Evolutionary conservation across 2,329 filamentous ascomycete genomes (phyloP).

Genomic region (Colletotrichum sp.): DNA sequence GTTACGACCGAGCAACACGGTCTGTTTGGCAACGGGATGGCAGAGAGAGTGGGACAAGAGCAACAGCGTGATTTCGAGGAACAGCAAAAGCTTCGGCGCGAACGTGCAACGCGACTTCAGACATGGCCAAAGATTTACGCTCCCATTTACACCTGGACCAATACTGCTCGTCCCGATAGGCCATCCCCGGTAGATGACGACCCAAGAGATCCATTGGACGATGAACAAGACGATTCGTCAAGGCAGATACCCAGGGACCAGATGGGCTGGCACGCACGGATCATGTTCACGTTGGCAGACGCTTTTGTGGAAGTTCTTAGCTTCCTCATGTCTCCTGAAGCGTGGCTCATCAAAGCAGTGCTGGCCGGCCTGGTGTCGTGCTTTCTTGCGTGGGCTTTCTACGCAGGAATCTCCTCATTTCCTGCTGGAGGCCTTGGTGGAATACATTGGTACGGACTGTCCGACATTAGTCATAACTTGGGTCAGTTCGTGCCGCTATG

Average conservation of each 20-base stretch:
- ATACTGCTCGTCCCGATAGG: conserved; percentile 1
- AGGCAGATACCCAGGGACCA: background rate
- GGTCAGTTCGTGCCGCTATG: conserved; percentile 31
- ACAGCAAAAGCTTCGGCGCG: background rate
- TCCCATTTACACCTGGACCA: conserved; percentile 5
- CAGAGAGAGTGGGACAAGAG: background rate
- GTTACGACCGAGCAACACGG: background rate
- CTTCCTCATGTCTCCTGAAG: background rate
- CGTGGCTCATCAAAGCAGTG: background rate
- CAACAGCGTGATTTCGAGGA: background rate
- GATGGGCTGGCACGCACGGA: background rate
- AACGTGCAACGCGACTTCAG: conserved; percentile 1
- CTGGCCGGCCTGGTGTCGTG: background rate
- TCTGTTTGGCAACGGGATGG: background rate
- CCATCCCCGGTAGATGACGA: background rate
- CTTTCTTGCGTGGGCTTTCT: background rate
- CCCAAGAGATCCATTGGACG: background rate
- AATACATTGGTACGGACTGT: conserved; percentile 28
- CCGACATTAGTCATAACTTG: conserved; percentile 27
- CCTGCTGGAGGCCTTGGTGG: background rate
- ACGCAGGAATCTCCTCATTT: background rate
- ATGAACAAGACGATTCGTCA: background rate
- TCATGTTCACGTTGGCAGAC: conserved; percentile 10
- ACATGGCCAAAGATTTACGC: conserved; percentile 6
- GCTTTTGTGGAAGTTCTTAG: background rate